phyloP scores from a whole-genome alignment of 805 yeast species.

The Metschnikowia colocasiae region DNA sequence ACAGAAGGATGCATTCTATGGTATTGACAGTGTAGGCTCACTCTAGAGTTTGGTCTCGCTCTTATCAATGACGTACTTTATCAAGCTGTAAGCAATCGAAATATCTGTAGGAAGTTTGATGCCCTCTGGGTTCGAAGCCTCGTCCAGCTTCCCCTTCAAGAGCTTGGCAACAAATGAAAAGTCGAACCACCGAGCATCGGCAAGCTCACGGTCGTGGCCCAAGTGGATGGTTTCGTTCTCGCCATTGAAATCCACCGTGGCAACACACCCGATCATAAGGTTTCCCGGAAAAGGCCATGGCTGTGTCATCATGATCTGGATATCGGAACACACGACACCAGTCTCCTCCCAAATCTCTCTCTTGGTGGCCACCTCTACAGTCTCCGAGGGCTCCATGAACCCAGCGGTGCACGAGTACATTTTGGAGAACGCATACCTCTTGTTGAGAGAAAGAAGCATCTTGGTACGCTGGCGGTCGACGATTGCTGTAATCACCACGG shows the following conservation, averaged over 20 bases:
- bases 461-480: conserved; percentile 57
- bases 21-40: background rate
- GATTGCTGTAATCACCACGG: conserved; percentile 80
- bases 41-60: conserved; percentile 13
- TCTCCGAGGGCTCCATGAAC: conserved; percentile 92
- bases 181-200: conserved; percentile 84
- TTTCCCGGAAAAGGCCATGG: conserved; percentile 98
- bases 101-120: conserved; percentile 42
- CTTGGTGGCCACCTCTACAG: conserved; percentile 80
- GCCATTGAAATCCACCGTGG: conserved; percentile 67
- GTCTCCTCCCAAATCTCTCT: conserved; percentile 97
- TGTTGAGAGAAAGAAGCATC: conserved; percentile 67
- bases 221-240: conserved; percentile 60
- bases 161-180: conserved; percentile 47
- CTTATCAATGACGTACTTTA: conserved; percentile 38
- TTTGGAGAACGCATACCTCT: conserved; percentile 48
- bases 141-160: conserved; percentile 22
- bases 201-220: conserved; percentile 81
- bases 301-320: conserved; percentile 68
- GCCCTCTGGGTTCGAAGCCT: conserved; percentile 31
- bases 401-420: conserved; percentile 91
- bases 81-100: conserved; percentile 43
- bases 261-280: conserved; percentile 91
- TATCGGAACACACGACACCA: conserved; percentile 62
- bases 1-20: background rate